Evolutionary conservation across 805 yeast species (phyloP), one percentile per base, ranked within the genome.

Genomic region (Cyberlindnera veronae): DNA sequence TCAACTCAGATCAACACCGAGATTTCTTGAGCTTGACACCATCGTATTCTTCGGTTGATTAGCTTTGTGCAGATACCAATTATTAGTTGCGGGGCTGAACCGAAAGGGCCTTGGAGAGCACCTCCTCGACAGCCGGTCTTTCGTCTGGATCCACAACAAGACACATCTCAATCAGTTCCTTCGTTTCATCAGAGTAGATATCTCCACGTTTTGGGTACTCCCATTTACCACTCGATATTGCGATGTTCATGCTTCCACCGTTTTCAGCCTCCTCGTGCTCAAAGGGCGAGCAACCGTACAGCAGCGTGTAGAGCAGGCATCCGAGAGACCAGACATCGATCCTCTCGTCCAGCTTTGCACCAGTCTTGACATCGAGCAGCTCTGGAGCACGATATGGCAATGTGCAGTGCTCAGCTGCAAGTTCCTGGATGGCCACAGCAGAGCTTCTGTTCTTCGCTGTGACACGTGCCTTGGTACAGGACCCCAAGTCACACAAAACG

Each of bases 251-350:
- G 49, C 82, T 84, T 5, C 95, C 96, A 13, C 97, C 97, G 43
- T 79, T 77, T 29, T 82, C 80, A 32, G 76, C 71, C 54, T 87
- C 93, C 58, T 84, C 81, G 56, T 86, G 72, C 57, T 89, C 96
- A 60, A 90, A 90, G 1, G 98, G 98, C 4, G 95, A 84, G 22
- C 71, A 71, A 0, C 84, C 83, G 63, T 84, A 90, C 60, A 91
- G 70, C 49, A 86, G 63, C 1, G 89, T 77, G 60, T 85, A 90
- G 14, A 88, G 58, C 1, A 88, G 69, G 55, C 96, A 88, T 0
- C 98, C 98, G 21, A 90, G 61, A 3, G 95, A 83, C 98, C 98
- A 90, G 19, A 91, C 77, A 60, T 90, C 98, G 4, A 84, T 80
- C 44, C 76, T 74, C 53, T 86, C 95, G 46, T 80, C 79, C 32